A percentile compares a stretch with the other conserved stretches of the same genome.
phyloP scores from a whole-genome alignment of 129 eudicot species.

The Rutidosis leptorrhynchoides region DNA sequence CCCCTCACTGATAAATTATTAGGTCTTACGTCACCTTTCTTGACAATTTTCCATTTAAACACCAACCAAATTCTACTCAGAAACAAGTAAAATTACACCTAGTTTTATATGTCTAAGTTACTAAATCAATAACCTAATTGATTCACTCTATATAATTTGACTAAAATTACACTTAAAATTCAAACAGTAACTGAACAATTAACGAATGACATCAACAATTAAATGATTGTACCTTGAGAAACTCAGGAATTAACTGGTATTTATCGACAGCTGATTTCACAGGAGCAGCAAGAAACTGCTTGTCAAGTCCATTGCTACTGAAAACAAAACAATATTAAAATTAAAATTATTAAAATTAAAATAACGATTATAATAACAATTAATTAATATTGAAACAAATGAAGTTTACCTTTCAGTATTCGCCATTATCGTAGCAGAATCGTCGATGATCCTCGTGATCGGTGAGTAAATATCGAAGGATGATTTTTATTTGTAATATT shows the following conservation, averaged over 20 bases:
- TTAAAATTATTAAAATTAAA: too few relatives aligned
- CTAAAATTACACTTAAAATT: background rate
- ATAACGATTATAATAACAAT: background rate
- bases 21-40: too few relatives aligned
- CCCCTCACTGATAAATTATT: too few relatives aligned
- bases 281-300: conserved; percentile 55
- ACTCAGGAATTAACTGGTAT: conserved; percentile 68
- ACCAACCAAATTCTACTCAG: background rate
- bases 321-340: background rate
- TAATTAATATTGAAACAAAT: background rate
- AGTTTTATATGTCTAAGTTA: background rate
- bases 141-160: background rate
- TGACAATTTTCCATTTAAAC: background rate
- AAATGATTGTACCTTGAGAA: conserved; percentile 47
- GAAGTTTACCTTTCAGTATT: background rate
- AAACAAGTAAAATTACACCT: background rate
- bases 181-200: background rate
- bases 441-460: background rate
- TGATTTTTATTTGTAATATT: background rate
- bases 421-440: background rate
- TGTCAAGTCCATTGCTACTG: conserved; percentile 29
- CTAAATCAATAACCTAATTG: background rate
- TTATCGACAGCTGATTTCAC: conserved; percentile 66
- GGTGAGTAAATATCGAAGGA: background rate
- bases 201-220: background rate